phyloP scores from a whole-genome alignment of 208 protist species.

The Leishmania martiniquensis region DNA sequence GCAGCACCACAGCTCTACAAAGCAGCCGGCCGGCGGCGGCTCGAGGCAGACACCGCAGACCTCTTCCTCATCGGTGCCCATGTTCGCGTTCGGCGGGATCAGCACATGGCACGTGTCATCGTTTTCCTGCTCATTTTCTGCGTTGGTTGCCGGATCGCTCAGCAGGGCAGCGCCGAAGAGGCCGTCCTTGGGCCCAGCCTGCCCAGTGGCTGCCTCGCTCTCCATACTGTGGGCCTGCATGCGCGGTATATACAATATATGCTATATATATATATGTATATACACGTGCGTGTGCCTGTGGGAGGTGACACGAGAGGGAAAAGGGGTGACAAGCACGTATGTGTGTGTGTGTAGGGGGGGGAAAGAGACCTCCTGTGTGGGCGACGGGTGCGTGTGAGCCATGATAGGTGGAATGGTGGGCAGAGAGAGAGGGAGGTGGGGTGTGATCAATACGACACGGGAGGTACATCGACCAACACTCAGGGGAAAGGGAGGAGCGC shows the following conservation, averaged over 20 bases:
- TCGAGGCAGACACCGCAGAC: conserved; percentile 90
- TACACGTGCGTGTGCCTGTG: too few species aligned
- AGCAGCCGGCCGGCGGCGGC: conserved; percentile 44
- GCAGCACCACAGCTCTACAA: conserved; percentile 85
- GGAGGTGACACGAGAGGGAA: neutral
- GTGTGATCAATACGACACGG: neutral
- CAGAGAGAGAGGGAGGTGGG: neutral
- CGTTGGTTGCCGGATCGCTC: conserved; percentile 19
- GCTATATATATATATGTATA: too few species aligned
- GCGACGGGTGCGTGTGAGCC: too few species aligned
- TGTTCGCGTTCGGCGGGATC: conserved; percentile 28
- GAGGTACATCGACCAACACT: neutral
- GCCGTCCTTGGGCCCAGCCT: conserved; percentile 14
- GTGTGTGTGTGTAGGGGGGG: conserved; percentile 1
- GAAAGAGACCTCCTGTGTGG: too few species aligned
- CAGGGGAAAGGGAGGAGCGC: neutral
- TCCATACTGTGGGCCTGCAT: conserved; percentile 18
- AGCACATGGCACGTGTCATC: conserved; percentile 36
- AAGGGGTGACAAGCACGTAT: neutral
- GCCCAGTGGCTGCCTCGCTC: conserved; percentile 23
- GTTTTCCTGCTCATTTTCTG: conserved; percentile 25
- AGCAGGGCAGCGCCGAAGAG: conserved; percentile 26
- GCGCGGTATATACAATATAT: too few species aligned
- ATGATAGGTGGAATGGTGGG: too few species aligned
- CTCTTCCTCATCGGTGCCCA: conserved; percentile 63